phyloP scores from a whole-genome alignment of 306 rosid species.

The Quercus wislizeni region DNA sequence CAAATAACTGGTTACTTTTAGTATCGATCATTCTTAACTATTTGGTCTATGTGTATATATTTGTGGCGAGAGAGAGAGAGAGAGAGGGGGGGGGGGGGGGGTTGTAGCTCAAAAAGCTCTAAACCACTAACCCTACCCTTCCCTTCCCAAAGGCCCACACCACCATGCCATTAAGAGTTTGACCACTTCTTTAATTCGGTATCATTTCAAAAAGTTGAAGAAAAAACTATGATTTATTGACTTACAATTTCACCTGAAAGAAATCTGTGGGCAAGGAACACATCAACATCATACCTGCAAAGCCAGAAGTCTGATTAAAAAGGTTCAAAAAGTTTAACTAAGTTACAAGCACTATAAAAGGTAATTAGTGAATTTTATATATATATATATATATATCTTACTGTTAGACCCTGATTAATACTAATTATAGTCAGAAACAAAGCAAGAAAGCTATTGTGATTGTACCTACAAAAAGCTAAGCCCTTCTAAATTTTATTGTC shows the following conservation, averaged over 20 bases:
- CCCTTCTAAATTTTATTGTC: no score
- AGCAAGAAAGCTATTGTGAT: no score
- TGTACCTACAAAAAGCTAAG: no score
- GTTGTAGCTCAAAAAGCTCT: neutral
- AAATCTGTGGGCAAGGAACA: conserved; percentile 67
- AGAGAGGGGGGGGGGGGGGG: no score
- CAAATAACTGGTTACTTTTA: neutral
- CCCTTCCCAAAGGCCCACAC: neutral
- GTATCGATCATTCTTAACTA: neutral
- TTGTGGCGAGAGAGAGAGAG: no score
- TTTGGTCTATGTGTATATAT: neutral
- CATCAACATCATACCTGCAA: conserved; percentile 90
- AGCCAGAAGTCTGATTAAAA: conserved; percentile 13
- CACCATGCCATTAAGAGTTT: neutral
- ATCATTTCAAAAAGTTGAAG: neutral
- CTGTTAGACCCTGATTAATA: no score
- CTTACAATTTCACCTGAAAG: conserved; percentile 84
- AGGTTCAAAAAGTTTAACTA: neutral
- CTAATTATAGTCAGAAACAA: neutral
- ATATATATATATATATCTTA: no score
- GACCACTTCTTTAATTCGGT: neutral
- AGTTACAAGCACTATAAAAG: neutral
- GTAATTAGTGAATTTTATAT: neutral
- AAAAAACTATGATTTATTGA: conserved; percentile 5
- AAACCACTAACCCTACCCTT: neutral